Evolutionary conservation across 768 basidiomycete genomes (phyloP).

Genomic region (Thelephora aurantiotincta): DNA sequence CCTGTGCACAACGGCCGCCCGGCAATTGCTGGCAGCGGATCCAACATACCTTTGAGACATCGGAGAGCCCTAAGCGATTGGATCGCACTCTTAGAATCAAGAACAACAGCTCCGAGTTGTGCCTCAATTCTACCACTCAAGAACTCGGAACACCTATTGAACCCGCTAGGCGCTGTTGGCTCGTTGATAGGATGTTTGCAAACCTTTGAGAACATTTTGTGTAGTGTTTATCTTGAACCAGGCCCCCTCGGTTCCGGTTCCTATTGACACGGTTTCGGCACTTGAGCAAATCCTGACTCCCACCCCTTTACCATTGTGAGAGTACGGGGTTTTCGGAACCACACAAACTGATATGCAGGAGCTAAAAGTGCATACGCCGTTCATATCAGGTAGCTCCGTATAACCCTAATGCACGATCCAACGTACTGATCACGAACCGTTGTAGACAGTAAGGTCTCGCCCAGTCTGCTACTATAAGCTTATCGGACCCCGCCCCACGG

Average conservation of each 20-base stretch:
- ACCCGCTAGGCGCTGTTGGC: constrained; percentile 33
- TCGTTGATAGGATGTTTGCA: constrained; percentile 32
- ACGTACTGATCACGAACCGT: neutral
- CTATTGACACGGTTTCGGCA: constrained; percentile 16
- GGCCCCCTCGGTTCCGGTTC: neutral
- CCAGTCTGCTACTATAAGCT: neutral
- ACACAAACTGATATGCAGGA: constrained; percentile 1
- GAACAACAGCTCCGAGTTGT: constrained; percentile 42
- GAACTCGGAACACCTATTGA: neutral
- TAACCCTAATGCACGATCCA: neutral
- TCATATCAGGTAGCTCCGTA: constrained; percentile 33
- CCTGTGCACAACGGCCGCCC: constrained; percentile 15
- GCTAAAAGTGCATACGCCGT: constrained; percentile 40
- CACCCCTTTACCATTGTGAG: constrained; percentile 53
- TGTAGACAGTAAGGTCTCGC: constrained; percentile 13
- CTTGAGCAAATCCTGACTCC: constrained; percentile 49
- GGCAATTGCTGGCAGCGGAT: constrained; percentile 25
- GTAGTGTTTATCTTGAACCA: constrained; percentile 19
- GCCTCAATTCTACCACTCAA: neutral
- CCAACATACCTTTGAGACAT: constrained; percentile 46
- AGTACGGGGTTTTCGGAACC: constrained; percentile 5
- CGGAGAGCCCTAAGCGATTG: constrained; percentile 44
- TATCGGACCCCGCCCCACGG: constrained; percentile 10
- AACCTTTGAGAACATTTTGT: constrained; percentile 40
- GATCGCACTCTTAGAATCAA: constrained; percentile 42